A percentile compares a stretch with the other conserved stretches of the same genome.
Conservation (phyloP, 768 basidiomycete genomes). For the Cubamyces lactineus region DNA sequence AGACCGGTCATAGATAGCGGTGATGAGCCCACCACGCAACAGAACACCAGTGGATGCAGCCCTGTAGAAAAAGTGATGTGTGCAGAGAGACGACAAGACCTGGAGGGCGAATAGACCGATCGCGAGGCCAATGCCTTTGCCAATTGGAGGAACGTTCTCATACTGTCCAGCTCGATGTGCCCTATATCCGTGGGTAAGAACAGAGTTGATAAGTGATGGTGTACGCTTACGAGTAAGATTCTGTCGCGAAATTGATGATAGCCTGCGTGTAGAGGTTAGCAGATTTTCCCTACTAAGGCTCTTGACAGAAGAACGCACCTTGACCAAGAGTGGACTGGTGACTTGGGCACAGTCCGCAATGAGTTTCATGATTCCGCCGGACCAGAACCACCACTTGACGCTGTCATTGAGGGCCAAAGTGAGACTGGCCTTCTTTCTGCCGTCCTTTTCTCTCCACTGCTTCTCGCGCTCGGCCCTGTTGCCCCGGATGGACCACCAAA, state of each 20-base stretch:
- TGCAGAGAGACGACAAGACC: conserved; percentile 63
- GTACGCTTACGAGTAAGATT: conserved; percentile 52
- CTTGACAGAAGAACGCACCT: conserved; percentile 45
- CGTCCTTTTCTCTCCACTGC: conserved; percentile 64
- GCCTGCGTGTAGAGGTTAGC: conserved; percentile 47
- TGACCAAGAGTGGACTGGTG: conserved; percentile 77
- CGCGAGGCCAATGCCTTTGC: conserved; percentile 72
- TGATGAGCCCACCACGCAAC: conserved; percentile 82
- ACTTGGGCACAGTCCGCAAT: conserved; percentile 75
- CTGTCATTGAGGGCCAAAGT: conserved; percentile 75
- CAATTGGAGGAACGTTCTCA: conserved; percentile 44
- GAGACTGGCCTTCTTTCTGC: conserved; percentile 65
- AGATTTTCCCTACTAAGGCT: background rate
- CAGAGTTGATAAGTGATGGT: background rate
- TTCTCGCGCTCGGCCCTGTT: conserved; percentile 58
- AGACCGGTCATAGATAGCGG: conserved; percentile 80
- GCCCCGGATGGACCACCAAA: conserved; percentile 66
- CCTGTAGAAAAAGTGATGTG: conserved; percentile 86
- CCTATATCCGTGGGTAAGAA: conserved; percentile 3
- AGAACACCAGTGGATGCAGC: conserved; percentile 76
- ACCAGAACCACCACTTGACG: conserved; percentile 81
- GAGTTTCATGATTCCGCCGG: conserved; percentile 58
- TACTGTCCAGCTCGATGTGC: conserved; percentile 31
- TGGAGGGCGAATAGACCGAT: conserved; percentile 73
- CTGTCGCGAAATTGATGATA: conserved; percentile 69